Percentiles rank a stretch among this genome's conserved stretches.
phyloP scores from a whole-genome alignment of 106 monocot genomes.

The Narthecium ossifragum region DNA sequence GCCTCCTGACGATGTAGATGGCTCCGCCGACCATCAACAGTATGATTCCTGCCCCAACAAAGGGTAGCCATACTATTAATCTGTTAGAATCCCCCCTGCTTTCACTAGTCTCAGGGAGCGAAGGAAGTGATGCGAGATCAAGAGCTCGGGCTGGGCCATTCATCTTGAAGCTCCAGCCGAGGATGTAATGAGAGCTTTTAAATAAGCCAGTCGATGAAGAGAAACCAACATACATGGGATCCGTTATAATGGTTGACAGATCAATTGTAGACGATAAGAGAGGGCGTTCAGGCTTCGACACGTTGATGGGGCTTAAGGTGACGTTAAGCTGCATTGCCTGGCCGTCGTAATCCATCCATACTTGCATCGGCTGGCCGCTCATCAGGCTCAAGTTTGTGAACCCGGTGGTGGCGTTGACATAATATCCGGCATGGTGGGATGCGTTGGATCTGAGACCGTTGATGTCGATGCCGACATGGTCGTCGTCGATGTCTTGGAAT shows the following conservation, averaged over 20 bases:
- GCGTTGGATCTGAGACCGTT: background rate
- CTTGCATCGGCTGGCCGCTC: constrained; percentile 25
- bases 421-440: constrained; percentile 8
- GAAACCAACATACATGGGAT: constrained; percentile 29
- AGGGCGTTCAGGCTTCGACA: constrained; percentile 12
- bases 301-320: constrained; percentile 3
- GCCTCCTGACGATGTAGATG: background rate
- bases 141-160: constrained; percentile 6
- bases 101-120: background rate
- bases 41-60: background rate
- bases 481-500: constrained; percentile 7
- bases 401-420: background rate
- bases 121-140: background rate
- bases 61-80: background rate
- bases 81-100: background rate
- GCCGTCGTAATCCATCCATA: constrained; percentile 27
- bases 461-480: constrained; percentile 10
- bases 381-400: constrained; percentile 8
- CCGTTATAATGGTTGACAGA: constrained; percentile 18
- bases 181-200: constrained; percentile 12
- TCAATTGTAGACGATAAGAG: constrained; percentile 13
- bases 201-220: constrained; percentile 11
- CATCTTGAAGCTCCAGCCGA: constrained; percentile 28
- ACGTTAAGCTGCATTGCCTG: constrained; percentile 10
- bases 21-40: background rate